Evolutionary conservation across 2,329 filamentous ascomycete genomes (phyloP).

Genomic region (Daldinia eschscholtzii): DNA sequence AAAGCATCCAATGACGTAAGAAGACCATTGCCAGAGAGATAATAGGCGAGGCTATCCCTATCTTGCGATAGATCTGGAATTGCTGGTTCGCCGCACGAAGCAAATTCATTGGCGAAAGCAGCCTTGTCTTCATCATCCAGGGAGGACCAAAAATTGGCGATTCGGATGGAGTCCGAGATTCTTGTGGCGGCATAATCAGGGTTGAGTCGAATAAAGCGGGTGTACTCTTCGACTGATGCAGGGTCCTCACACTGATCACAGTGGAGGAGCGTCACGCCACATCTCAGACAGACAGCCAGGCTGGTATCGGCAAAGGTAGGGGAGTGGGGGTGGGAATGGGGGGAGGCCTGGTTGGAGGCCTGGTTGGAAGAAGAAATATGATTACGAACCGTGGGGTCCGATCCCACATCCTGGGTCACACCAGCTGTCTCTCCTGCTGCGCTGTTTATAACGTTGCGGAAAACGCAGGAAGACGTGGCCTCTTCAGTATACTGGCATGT

Average conservation of each 20-base stretch:
- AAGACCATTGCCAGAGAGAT: constrained; percentile 40
- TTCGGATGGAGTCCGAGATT: constrained; percentile 38
- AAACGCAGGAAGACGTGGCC: constrained; percentile 90
- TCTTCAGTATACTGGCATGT: constrained; percentile 93
- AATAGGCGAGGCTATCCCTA: constrained; percentile 37
- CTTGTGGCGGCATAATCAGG: constrained; percentile 44
- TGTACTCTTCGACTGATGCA: constrained; percentile 50
- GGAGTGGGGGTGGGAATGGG: background rate
- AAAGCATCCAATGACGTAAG: constrained; percentile 40
- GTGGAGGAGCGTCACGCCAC: constrained; percentile 52
- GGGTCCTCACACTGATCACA: constrained; percentile 49
- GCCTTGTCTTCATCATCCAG: constrained; percentile 43
- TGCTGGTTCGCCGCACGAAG: constrained; percentile 31
- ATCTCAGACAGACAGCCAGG: constrained; percentile 51
- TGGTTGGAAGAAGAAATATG: constrained; percentile 53
- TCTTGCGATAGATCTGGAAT: constrained; percentile 26
- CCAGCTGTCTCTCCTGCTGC: constrained; percentile 95
- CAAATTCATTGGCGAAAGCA: constrained; percentile 42
- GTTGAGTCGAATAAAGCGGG: constrained; percentile 44
- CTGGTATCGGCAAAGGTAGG: constrained; percentile 35
- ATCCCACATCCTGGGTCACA: constrained; percentile 96
- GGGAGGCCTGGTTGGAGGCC: background rate
- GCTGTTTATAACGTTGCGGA: constrained; percentile 92
- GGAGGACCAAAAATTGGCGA: constrained; percentile 44
- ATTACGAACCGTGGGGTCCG: constrained; percentile 96